Evolutionary conservation across 139 green algal species (phyloP).

Genomic region (Dunaliella sp.): DNA sequence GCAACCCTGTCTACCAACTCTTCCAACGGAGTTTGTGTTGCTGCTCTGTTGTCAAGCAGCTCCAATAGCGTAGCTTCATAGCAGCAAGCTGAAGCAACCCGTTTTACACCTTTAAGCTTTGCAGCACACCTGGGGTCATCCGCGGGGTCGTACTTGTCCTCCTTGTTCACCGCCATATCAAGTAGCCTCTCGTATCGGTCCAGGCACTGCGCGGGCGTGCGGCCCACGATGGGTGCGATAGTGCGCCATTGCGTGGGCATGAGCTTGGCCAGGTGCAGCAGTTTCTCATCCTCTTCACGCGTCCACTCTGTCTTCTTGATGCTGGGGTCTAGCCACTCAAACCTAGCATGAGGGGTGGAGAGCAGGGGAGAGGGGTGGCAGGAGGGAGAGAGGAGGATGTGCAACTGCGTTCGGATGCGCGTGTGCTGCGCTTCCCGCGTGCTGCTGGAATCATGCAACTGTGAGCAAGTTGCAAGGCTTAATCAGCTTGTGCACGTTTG

Average conservation of each 20-base stretch:
- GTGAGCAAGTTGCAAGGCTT: too few species aligned
- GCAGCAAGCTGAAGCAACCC: too few species aligned
- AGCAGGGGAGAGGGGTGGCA: neutral
- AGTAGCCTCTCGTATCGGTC: slow-evolving; percentile 79
- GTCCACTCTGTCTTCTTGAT: slow-evolving; percentile 99
- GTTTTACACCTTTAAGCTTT: too few species aligned
- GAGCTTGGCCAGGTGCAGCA: slow-evolving; percentile 98
- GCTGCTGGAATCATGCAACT: too few species aligned
- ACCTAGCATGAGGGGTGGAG: slow-evolving; percentile 50
- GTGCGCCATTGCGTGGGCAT: slow-evolving; percentile 99
- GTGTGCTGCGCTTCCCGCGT: neutral
- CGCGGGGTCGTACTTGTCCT: slow-evolving; percentile 81
- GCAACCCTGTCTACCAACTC: too few species aligned
- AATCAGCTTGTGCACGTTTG: too few species aligned
- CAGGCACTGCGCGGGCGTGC: slow-evolving; percentile 95
- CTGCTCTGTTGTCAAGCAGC: too few species aligned
- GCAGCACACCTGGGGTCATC: slow-evolving; percentile 84
- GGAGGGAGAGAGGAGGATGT: neutral
- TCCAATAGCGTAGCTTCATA: too few species aligned
- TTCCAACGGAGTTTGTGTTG: too few species aligned
- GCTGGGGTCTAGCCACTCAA: slow-evolving; percentile 97
- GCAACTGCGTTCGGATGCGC: neutral
- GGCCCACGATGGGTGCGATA: slow-evolving; percentile 96
- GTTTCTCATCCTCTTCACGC: slow-evolving; percentile 99
- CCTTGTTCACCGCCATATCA: slow-evolving; percentile 56